Conservation (phyloP, 306 rosid species). For the Spatholobus suberectus region DNA sequence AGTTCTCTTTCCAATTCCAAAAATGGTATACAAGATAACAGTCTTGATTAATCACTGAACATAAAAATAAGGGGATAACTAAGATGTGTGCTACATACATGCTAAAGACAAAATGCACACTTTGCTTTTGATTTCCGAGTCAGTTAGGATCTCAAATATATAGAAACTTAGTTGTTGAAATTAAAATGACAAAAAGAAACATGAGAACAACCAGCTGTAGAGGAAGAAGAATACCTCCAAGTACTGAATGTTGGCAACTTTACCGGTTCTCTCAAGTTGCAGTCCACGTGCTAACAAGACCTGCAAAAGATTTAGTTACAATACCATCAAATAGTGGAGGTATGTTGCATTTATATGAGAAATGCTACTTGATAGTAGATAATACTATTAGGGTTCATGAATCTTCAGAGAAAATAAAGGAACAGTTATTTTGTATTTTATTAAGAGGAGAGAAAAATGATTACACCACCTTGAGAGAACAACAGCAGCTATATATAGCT, state of each 20-base stretch:
- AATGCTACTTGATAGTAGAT: background rate
- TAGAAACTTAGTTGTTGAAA: background rate
- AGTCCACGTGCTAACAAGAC: conserved; percentile 78
- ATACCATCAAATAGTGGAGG: background rate
- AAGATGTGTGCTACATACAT: background rate
- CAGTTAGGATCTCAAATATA: background rate
- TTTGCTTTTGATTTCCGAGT: background rate
- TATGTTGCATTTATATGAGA: background rate
- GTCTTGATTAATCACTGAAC: background rate
- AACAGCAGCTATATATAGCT: no score
- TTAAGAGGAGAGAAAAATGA: no score
- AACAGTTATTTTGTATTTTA: no score
- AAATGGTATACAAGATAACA: background rate
- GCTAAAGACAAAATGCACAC: conserved; percentile 14
- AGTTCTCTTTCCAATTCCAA: conserved; percentile 7
- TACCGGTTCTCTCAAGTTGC: conserved; percentile 85
- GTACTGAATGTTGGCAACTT: conserved; percentile 66
- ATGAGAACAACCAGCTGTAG: background rate
- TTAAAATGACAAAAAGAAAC: background rate
- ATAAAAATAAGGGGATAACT: background rate
- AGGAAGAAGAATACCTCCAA: conserved; percentile 56
- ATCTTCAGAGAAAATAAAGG: no score
- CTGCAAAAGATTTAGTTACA: conserved; percentile 48
- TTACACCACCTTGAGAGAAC: no score
- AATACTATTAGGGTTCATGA: no score